Conservation (phyloP, 495 filamentous ascomycete species). For the Tuber calosporum region DNA sequence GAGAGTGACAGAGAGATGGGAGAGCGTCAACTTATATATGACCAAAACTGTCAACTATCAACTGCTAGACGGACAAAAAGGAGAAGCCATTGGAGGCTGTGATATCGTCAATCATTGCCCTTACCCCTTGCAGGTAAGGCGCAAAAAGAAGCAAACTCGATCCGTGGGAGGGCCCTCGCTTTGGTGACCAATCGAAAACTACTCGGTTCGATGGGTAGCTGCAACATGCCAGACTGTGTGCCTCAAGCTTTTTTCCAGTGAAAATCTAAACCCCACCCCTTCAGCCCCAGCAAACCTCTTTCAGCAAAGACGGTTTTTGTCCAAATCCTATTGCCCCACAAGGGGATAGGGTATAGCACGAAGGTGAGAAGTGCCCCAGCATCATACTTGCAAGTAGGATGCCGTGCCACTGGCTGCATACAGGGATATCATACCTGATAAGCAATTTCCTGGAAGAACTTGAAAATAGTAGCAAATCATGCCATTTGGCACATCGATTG, state of each 20-base stretch:
- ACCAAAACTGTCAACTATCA: neutral
- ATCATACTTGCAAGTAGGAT: neutral
- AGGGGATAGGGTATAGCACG: neutral
- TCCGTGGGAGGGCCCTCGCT: neutral
- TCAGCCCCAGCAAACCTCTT: conserved; percentile 2
- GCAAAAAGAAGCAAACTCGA: neutral
- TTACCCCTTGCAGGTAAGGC: neutral
- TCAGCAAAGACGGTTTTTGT: neutral
- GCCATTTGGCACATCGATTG: neutral
- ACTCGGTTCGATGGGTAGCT: neutral
- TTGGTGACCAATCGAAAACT: neutral
- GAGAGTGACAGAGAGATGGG: conserved; percentile 1
- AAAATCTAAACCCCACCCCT: neutral
- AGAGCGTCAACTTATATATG: conserved; percentile 31
- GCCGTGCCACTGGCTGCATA: neutral
- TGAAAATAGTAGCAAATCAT: neutral
- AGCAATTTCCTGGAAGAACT: neutral
- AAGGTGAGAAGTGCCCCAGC: neutral
- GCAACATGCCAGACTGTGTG: conserved; percentile 3
- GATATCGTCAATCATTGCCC: neutral
- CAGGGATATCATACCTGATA: neutral
- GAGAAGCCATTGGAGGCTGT: conserved; percentile 1
- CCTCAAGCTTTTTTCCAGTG: neutral
- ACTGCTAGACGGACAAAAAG: neutral
- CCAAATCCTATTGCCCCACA: neutral